These are phyloP conservation scores for Penicillium sp. DNA, from an alignment of 2,329 filamentous ascomycete genomes.

Conservation along the genomic window DNA sequence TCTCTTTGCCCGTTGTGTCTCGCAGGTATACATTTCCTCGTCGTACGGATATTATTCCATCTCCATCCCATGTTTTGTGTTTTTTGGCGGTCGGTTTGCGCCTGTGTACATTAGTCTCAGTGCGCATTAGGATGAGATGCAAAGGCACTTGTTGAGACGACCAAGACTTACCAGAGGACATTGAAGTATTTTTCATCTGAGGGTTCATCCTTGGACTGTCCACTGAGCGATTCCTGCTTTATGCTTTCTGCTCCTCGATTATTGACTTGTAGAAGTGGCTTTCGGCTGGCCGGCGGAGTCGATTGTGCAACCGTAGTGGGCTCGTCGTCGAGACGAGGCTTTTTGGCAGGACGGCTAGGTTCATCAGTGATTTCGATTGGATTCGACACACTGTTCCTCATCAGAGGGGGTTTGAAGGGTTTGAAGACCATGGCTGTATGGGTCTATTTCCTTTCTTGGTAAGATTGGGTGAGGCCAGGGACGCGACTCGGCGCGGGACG, in stretches of 20 bases:
- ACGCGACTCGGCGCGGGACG: conserved; percentile 19
- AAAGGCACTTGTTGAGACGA: not conserved
- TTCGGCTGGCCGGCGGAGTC: conserved; percentile 21
- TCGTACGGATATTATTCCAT: conserved; percentile 62
- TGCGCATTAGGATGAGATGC: not conserved
- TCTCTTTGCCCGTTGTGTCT: conserved; percentile 63
- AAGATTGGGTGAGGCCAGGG: conserved; percentile 4
- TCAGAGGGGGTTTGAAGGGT: conserved; percentile 48
- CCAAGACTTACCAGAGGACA: conserved; percentile 47
- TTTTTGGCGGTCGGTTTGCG: conserved; percentile 71
- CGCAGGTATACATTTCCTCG: conserved; percentile 62
- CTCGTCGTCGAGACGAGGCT: conserved; percentile 33
- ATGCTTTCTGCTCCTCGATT: conserved; percentile 21
- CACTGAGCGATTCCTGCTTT: conserved; percentile 3
- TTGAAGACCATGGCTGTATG: conserved; percentile 44
- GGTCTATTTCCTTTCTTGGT: conserved; percentile 1
- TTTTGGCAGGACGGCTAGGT: conserved; percentile 33
- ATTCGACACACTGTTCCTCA: conserved; percentile 32
- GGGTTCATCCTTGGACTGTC: conserved; percentile 6
- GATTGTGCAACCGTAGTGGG: conserved; percentile 6
- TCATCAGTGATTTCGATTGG: conserved; percentile 5
- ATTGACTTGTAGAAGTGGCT: conserved; percentile 35
- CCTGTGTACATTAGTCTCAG: conserved; percentile 42
- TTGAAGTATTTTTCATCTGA: conserved; percentile 46
- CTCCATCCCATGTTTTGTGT: conserved; percentile 76